Percentiles rank a stretch among this genome's conserved stretches.
These are phyloP conservation scores for Porpolomopsis calyptriformis DNA, from an alignment of 768 basidiomycete species.

Conservation along the genomic window DNA sequence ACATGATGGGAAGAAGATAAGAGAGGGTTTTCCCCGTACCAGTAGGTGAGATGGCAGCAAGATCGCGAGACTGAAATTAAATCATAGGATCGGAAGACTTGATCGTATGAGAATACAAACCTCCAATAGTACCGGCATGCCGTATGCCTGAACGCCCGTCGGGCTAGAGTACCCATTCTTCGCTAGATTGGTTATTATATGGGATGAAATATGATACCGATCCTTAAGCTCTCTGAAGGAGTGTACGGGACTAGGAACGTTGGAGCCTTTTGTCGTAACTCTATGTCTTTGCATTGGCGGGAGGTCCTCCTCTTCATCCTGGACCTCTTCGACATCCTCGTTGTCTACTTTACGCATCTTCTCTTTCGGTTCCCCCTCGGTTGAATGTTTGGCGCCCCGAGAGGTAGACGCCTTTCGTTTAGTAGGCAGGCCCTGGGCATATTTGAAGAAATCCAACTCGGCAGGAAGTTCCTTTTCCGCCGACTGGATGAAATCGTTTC, in stretches of 20 bases:
- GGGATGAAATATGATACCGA: slow-evolving; percentile 47
- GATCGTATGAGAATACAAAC: slow-evolving; percentile 27
- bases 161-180: slow-evolving; percentile 53
- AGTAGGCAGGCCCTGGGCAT: slow-evolving; percentile 44
- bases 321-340: slow-evolving; percentile 17
- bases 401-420: slow-evolving; percentile 37
- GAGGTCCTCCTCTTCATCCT: slow-evolving; percentile 14
- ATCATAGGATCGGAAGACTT: background rate
- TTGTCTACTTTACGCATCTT: slow-evolving; percentile 30
- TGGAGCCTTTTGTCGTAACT: slow-evolving; percentile 64
- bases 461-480: slow-evolving; percentile 49
- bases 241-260: slow-evolving; percentile 50
- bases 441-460: slow-evolving; percentile 90
- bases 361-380: slow-evolving; percentile 11
- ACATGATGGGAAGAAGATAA: slow-evolving; percentile 78
- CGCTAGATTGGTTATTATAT: slow-evolving; percentile 53
- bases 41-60: slow-evolving; percentile 92
- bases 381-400: slow-evolving; percentile 7
- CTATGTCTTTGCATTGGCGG: slow-evolving; percentile 37
- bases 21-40: slow-evolving; percentile 96
- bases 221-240: slow-evolving; percentile 50
- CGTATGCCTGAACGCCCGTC: slow-evolving; percentile 74
- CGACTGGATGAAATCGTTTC: background rate
- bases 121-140: slow-evolving; percentile 71
- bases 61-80: slow-evolving; percentile 54